Evolutionary conservation across 2,329 filamentous ascomycete genomes (phyloP), one percentile per base, ranked within the genome.

Genomic region (Colletotrichum nymphaeae): DNA sequence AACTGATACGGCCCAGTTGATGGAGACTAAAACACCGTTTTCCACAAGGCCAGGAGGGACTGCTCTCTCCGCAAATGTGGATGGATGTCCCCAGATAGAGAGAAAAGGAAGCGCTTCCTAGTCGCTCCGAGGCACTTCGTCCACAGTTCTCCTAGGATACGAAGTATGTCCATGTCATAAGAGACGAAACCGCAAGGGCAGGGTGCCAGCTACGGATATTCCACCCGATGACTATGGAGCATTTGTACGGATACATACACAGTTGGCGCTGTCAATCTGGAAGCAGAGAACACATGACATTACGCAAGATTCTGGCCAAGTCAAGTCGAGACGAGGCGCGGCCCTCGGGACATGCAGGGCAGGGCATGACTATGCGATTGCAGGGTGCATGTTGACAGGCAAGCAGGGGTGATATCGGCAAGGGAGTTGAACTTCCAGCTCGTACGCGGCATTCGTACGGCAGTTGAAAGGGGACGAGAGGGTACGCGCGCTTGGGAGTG

Each of bases 11-110:
- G 26, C 59, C 70, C 60, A 49, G 26, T 60, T 35, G 8, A 69
- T 6, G 26, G 59, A 57, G 32, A 64, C 70, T 65, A 73, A 65
- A 70, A 60, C 66, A 60, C 42, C 46, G 60, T 30, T 60, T 56
- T 37, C 63, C 60, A 37, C 69, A n/a, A 35, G 37, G 55, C 32
- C 19, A 57, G 63, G 42, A 49, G 62, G 49, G 56, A 56, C 53
- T 35, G 30, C 42, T 24, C 24, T 60, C 28, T 53, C 65, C 37
- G 30, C 58, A 14, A 8, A 32, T 63, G 53, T 69, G 58, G 52
- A 53, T 69, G 58, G 52, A 53, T 19, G 37, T 57, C 65, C 69
- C 65, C 58, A 53, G 58, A 63, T 69, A 58, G 58, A 63, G 30
- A 19, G 57, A 56, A 56, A 35, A 49, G 35, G 49, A 52, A 63